These are phyloP conservation scores for Rubus idaeus DNA, from an alignment of 306 rosid species.

Conservation along the genomic window DNA sequence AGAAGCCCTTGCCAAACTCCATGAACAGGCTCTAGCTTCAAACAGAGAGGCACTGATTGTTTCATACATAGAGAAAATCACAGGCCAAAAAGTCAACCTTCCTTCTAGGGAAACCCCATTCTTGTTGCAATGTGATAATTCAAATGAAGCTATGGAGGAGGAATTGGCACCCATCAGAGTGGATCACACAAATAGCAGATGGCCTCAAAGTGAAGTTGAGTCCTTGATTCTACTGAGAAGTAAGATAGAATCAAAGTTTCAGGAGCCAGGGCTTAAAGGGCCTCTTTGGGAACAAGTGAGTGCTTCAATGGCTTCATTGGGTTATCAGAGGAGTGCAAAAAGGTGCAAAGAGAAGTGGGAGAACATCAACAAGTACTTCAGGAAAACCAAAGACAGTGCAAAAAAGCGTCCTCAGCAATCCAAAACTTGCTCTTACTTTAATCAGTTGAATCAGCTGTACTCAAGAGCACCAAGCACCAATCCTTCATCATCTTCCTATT, in stretches of 20 bases:
- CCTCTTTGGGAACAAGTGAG: conserved; percentile 31
- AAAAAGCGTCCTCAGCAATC: conserved; percentile 15
- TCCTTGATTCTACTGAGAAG: conserved; percentile 27
- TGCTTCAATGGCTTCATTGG: conserved; percentile 26
- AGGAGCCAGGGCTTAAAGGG: conserved; percentile 24
- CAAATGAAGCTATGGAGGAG: not conserved
- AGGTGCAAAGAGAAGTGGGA: conserved; percentile 38
- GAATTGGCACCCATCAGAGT: not conserved
- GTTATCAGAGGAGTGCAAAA: conserved; percentile 24
- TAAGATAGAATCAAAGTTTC: conserved; percentile 17
- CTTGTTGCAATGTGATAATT: conserved; percentile 8
- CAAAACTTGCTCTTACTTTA: conserved; percentile 23
- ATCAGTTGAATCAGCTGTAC: conserved; percentile 26
- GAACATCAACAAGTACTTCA: conserved; percentile 31
- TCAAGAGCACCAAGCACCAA: not conserved
- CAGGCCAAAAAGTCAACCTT: conserved; percentile 25
- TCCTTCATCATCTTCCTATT: not conserved
- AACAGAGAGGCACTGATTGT: conserved; percentile 32
- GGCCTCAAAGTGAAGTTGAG: conserved; percentile 35
- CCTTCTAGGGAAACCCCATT: conserved; percentile 19
- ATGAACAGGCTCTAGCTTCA: conserved; percentile 25
- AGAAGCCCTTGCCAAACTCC: conserved; percentile 27
- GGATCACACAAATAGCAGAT: conserved; percentile 19
- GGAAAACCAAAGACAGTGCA: conserved; percentile 1
- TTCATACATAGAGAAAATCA: conserved; percentile 36